Conservation (phyloP, 1,139 yeast genomes). For the Blastobotrys arbuscula region DNA sequence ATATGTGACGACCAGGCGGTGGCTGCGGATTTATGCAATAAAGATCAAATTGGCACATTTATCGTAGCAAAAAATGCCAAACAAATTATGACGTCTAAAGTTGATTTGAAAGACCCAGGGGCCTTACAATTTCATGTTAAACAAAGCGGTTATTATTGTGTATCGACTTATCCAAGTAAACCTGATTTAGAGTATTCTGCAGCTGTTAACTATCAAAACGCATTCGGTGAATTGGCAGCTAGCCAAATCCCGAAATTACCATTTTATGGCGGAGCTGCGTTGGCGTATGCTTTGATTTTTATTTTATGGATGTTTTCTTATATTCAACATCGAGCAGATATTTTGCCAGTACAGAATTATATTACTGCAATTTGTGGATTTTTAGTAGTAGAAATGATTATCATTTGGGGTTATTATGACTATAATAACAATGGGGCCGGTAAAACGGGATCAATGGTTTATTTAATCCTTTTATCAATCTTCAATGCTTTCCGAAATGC, state of each 20-base stretch:
- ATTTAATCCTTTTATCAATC: conserved; percentile 70
- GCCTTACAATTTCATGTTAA: conserved; percentile 59
- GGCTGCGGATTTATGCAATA: conserved; percentile 49
- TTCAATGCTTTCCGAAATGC: conserved; percentile 79
- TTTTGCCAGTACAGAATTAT: conserved; percentile 86
- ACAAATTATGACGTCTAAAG: conserved; percentile 46
- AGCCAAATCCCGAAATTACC: conserved; percentile 88
- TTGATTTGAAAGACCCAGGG: conserved; percentile 55
- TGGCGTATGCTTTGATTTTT: conserved; percentile 75
- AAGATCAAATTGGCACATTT: conserved; percentile 54
- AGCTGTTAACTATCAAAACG: conserved; percentile 73
- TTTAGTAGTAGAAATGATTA: conserved; percentile 76
- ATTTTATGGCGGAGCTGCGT: conserved; percentile 78
- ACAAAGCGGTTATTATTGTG: conserved; percentile 87
- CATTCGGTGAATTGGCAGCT: conserved; percentile 85
- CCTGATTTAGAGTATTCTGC: conserved; percentile 50
- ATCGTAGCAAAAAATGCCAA: conserved; percentile 42
- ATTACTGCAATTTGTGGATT: conserved; percentile 79
- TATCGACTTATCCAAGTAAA: conserved; percentile 54
- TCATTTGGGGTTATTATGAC: conserved; percentile 90
- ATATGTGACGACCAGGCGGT: conserved; percentile 76
- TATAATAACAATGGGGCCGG: conserved; percentile 60
- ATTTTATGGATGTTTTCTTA: conserved; percentile 82
- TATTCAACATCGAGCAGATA: conserved; percentile 78
- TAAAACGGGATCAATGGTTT: conserved; percentile 61